Evolutionary conservation across 768 basidiomycete species (phyloP).

Genomic region (Tulasnella sp.): DNA sequence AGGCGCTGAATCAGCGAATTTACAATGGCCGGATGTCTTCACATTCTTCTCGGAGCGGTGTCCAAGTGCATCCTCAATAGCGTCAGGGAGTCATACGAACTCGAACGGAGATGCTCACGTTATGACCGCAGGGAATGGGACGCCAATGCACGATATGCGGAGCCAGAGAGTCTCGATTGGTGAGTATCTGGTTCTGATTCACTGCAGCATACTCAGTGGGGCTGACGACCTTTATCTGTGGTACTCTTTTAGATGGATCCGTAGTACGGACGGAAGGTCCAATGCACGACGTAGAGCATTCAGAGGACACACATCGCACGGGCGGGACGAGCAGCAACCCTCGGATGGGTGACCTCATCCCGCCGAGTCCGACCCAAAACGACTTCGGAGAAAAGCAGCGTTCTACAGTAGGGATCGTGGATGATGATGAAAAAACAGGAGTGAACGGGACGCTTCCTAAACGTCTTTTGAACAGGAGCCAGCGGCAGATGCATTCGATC

Average conservation of each 20-base stretch:
- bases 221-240: no score
- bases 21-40: slow-evolving; percentile 75
- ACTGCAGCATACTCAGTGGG: no score
- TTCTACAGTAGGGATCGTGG: background rate
- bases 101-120: background rate
- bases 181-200: no score
- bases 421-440: background rate
- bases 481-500: slow-evolving; percentile 14
- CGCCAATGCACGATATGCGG: no score
- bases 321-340: background rate
- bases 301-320: no score
- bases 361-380: slow-evolving; percentile 5
- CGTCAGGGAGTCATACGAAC: background rate
- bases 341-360: slow-evolving; percentile 10
- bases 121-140: no score
- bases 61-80: slow-evolving; percentile 4
- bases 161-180: no score
- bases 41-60: slow-evolving; percentile 60
- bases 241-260: no score
- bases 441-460: background rate
- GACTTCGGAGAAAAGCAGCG: background rate
- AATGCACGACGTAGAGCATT: no score
- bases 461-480: slow-evolving; percentile 13
- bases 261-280: no score
- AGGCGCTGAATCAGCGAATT: slow-evolving; percentile 73